Evolutionary conservation across 805 yeast genomes (phyloP), one percentile per base, ranked within the genome.

Genomic region (Metschnikowia baotianmanensis): DNA sequence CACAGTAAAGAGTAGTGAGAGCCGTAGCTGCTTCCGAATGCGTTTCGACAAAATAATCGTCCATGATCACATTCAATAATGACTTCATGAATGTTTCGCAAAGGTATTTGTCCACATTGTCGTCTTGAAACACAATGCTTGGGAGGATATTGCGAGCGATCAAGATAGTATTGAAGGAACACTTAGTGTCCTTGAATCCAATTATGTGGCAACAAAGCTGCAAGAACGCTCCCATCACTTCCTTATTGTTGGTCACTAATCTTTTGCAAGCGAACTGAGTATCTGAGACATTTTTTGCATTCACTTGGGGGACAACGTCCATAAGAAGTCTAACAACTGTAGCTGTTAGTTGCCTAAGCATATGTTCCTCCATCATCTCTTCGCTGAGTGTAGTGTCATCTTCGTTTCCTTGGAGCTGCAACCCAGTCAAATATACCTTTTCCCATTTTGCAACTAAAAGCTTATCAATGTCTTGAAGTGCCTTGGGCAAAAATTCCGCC

Each of bases 341-440:
- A 2, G 95, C 95, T 0, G 98, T 90, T 28, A 93, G 74, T 59
- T 93, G 98, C 51, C 99, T 73, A 45, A 91, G 68, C 71, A 91
- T 76, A 61, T 91, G 96, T 59, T 93, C 99, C 52, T 91, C 97
- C 86, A 93, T 83, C 95, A 93, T 93, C 58, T 93, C 99, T 51
- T 90, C 96, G n/a, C 93, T 83, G 55, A 91, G 71, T 18, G 88
- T 86, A 38, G 82, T 90, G 52, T 89, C 96, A 46, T 80, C 83
- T 31, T 76, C 80, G 31, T 75, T 73, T 0, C 81, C 81, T 50
- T 75, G 78, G 28, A 74, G 61, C 48, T 77, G 80, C 27, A 77
- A 55, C 3, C 84, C 83, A 23, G 75, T 79, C 39, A 67, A 62
- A 57, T 76, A 78, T 15, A 80, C 86, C 48, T 69, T 71, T 21